Base-by-base conservation (phyloP, 208 protist species). In the Trypanosoma cruzi region DNA sequence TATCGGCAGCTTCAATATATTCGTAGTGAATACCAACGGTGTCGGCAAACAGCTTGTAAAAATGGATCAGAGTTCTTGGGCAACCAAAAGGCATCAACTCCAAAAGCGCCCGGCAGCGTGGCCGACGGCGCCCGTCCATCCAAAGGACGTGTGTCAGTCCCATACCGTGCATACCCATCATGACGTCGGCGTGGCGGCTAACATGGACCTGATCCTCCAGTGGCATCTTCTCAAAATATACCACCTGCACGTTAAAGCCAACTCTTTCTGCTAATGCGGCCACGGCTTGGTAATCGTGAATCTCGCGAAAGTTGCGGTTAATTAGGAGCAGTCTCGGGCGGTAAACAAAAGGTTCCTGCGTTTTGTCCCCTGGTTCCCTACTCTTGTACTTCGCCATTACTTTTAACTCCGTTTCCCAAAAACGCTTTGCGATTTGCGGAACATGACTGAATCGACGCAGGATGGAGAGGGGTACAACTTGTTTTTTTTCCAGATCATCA, bases 231-330 rank as follows among this genome's bases (percentile, higher is more conserved):
- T 76, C 79, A 2, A 71, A 28, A n/a, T 44, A 16, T 36, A 81
- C 69, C 46, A 53, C 60, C 28, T 76, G 67, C 58, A 89, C 83
- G 34, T 68, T 71, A 61, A 89, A 85, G 22, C 84, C 84, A 3
- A 62, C 22, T 54, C 72, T 58, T 28, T 68, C 71, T 50, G 82
- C 71, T 70, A 73, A 52, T 44, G 26, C 50, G 16, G 69, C 63
- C 32, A 85, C 72, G 8, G 44, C 56, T 20, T 31, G 52, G 44
- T 64, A 68, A 56, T 85, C 69, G 1, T 70, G 71, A n/a, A 85
- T 73, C 28, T 72, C 62, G 2, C 83, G 76, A 26, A 54, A 64
- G 0, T 61, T 67, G 54, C 83, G 80, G 42, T 75, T 65, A 20
- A 89, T 57, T 36, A 85, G 77, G n/a, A 89, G 55, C 1, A 72